Conservation (phyloP, 129 eudicot species). For the Kitagawia praeruptora region DNA sequence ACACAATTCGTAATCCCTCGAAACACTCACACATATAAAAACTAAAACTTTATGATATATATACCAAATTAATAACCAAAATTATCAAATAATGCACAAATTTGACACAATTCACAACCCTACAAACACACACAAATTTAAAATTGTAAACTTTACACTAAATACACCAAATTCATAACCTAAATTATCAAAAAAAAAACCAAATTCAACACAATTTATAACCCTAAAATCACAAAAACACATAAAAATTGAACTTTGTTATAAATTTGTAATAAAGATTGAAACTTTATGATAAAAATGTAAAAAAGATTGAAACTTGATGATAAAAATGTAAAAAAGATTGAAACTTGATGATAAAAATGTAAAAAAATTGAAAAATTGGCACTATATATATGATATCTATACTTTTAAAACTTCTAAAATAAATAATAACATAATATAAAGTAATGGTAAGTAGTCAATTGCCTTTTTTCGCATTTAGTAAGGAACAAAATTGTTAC, state of each 20-base stretch:
- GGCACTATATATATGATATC: too few species aligned
- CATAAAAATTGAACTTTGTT: too few species aligned
- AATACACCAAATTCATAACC: not conserved
- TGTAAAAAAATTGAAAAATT: not conserved
- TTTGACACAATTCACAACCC: not conserved
- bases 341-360: not conserved
- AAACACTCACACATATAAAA: not conserved
- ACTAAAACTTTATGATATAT: not conserved
- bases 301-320: too few species aligned
- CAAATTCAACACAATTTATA: not conserved
- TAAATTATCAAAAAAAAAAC: not conserved
- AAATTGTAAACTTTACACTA: too few species aligned
- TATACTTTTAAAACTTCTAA: too few species aligned
- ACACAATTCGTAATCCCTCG: too few species aligned
- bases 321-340: not conserved
- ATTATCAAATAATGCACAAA: not conserved
- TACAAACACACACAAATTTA: too few species aligned
- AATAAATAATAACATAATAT: too few species aligned
- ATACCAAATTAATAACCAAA: not conserved
- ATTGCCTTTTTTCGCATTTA: too few species aligned
- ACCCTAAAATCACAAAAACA: not conserved
- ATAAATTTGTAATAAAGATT: too few species aligned
- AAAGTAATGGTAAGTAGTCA: too few species aligned
- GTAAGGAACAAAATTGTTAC: too few species aligned
- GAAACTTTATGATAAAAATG: not conserved